phyloP scores from a whole-genome alignment of 2,329 filamentous ascomycete species.

The Pseudogymnoascus sp. region DNA sequence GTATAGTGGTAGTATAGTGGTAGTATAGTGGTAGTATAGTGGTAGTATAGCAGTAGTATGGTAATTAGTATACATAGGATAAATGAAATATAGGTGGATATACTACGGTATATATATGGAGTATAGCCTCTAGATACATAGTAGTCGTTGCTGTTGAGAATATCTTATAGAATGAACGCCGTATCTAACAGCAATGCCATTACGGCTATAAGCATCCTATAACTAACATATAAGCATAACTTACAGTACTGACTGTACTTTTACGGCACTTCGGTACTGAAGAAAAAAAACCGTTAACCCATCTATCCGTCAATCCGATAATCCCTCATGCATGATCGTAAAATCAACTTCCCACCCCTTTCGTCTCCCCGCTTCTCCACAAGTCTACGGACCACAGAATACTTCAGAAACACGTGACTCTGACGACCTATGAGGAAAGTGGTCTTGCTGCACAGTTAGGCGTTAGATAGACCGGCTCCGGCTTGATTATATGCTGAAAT shows the following conservation, averaged over 20 bases:
- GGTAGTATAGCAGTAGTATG: background rate
- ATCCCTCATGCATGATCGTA: constrained; percentile 1
- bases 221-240: background rate
- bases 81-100: background rate
- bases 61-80: background rate
- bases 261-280: background rate
- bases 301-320: background rate
- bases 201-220: background rate
- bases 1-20: background rate
- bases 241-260: background rate
- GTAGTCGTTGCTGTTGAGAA: background rate
- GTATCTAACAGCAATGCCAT: background rate
- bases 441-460: background rate
- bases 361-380: background rate
- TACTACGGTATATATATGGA: background rate
- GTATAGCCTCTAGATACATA: background rate
- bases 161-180: background rate
- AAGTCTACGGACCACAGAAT: background rate
- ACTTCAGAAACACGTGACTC: background rate
- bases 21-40: too few species aligned
- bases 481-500: background rate
- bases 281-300: background rate
- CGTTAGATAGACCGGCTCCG: background rate
- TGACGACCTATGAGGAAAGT: background rate
- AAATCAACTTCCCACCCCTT: background rate